Percentiles rank a stretch among this genome's conserved stretches.
Conservation (phyloP, 1,139 yeast genomes). For the Sugiyamaella japonica region DNA sequence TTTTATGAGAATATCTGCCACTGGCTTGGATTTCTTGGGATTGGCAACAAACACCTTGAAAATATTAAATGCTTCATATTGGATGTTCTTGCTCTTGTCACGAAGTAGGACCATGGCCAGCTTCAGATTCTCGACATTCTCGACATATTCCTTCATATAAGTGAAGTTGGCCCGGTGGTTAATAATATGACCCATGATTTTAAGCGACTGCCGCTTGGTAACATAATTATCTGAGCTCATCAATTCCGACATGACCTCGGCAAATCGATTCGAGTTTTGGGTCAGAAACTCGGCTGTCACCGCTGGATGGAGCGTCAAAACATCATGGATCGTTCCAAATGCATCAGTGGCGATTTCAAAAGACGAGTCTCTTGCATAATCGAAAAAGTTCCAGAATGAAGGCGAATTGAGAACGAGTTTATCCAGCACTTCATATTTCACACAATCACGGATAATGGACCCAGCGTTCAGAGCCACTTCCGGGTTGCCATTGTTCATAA, state of each 20-base stretch:
- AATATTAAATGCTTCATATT: slow-evolving; percentile 86
- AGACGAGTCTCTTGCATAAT: slow-evolving; percentile 68
- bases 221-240: slow-evolving; percentile 82
- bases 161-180: slow-evolving; percentile 68
- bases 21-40: slow-evolving; percentile 81
- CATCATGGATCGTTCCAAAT: slow-evolving; percentile 64
- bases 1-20: slow-evolving; percentile 76
- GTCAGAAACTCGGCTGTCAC: slow-evolving; percentile 67
- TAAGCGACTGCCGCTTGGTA: slow-evolving; percentile 85
- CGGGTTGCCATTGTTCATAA: slow-evolving; percentile 67
- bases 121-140: slow-evolving; percentile 78
- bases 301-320: slow-evolving; percentile 59
- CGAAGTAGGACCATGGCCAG: slow-evolving; percentile 81
- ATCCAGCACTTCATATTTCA: slow-evolving; percentile 73
- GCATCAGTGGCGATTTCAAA: slow-evolving; percentile 93
- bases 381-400: slow-evolving; percentile 78
- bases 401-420: slow-evolving; percentile 56
- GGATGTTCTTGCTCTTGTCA: slow-evolving; percentile 86
- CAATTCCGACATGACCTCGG: slow-evolving; percentile 60
- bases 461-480: slow-evolving; percentile 79
- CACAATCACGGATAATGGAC: slow-evolving; percentile 78
- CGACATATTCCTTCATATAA: slow-evolving; percentile 75
- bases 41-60: slow-evolving; percentile 92
- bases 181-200: slow-evolving; percentile 74
- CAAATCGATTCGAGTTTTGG: slow-evolving; percentile 50